phyloP scores from a whole-genome alignment of 495 filamentous ascomycete genomes.

The Xylaria nigripes region DNA sequence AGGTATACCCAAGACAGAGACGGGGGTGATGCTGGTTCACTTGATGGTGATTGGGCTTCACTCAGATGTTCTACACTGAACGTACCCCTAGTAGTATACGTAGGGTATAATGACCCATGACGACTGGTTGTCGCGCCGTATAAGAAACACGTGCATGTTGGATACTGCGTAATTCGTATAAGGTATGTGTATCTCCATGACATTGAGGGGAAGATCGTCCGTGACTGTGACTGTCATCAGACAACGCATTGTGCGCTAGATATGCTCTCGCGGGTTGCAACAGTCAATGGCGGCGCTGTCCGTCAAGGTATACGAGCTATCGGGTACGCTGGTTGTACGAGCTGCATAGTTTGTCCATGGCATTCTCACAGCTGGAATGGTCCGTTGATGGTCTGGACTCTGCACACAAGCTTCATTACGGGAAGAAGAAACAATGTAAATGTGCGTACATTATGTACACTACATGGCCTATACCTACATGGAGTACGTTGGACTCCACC shows the following conservation, averaged over 20 bases:
- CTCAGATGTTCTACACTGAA: background rate
- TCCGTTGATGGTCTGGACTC: slow-evolving; percentile 9
- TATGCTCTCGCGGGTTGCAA: no score
- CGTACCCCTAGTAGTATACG: background rate
- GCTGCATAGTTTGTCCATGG: slow-evolving; percentile 3
- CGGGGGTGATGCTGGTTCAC: background rate
- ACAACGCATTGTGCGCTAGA: no score
- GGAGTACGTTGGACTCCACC: slow-evolving; percentile 4
- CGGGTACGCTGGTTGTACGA: background rate
- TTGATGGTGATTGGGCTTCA: background rate
- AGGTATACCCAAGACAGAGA: background rate
- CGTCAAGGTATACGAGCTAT: background rate
- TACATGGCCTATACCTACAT: background rate
- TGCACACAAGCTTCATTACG: background rate
- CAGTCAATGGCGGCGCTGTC: background rate
- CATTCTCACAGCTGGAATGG: slow-evolving; percentile 1
- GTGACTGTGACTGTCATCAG: no score
- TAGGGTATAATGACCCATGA: background rate
- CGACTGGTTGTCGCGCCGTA: no score
- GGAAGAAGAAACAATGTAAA: background rate
- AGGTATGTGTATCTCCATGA: no score
- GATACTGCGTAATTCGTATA: no score
- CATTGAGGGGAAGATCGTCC: no score
- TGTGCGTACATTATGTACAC: background rate
- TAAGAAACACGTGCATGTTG: no score